Evolutionary conservation across 2,329 filamentous ascomycete species (phyloP), one percentile per base, ranked within the genome.

Genomic region (Cytospora mali): DNA sequence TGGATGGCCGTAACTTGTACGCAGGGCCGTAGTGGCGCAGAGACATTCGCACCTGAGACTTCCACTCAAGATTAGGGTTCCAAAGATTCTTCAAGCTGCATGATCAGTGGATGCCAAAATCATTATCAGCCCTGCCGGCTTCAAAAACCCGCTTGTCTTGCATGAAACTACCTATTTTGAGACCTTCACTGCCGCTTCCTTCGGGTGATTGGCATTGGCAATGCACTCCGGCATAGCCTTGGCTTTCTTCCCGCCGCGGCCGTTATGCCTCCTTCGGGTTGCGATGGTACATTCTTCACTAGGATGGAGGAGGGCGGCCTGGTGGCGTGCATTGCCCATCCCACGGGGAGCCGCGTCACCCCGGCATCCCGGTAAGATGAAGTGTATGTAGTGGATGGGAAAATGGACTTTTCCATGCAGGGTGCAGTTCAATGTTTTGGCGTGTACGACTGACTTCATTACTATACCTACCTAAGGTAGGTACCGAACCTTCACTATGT

Each of bases 301-400:
- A 6, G 23, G 21, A 55, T 27, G 35, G 25, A 28, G 54, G 35
- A 42, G 54, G 53, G 21, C n/a, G 33, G 35, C 35, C 25, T 55
- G 53, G 21, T 27, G 33, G 35, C 35, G 27, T 55, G 53, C 53
- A 46, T 56, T n/a, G 33, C 23, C 23, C 11, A 29, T 29, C 21
- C 54, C 54, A 48, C 23, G 10, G 25, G 42, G 53, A 48, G 54
- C 54, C 35, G 54, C 54, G 25, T 56, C 54, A 56, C 54, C 54
- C 21, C 29, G 39, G 54, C 39, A 27, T 21, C 21, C 23, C 53
- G 27, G 14, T 16, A 27, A 23, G n/a, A 23, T 23, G 42, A 13
- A 23, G 21, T 46, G 42, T n/a, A 10, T n/a, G n/a, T n/a, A n/a
- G n/a, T n/a, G 42, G n/a, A 46, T 46, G 42, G n/a, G n/a, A 21